A percentile compares a stretch with the other conserved stretches of the same genome.
Evolutionary conservation across 2,329 filamentous ascomycete species (phyloP).

Genomic region (Sporothrix humicola): DNA sequence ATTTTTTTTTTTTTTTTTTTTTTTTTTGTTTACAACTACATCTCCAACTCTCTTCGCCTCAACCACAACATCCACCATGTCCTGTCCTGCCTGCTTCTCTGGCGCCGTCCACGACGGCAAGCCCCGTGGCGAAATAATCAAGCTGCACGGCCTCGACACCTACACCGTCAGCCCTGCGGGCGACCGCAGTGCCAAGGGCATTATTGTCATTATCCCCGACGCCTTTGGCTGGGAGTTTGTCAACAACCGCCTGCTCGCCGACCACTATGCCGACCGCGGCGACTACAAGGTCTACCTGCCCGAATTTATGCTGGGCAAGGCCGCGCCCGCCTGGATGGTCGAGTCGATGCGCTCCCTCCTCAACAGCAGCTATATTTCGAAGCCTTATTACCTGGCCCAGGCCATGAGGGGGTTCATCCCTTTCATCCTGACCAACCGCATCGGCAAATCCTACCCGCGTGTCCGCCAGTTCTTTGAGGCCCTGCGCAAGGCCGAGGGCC

Average conservation of each 20-base stretch:
- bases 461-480: constrained; percentile 48
- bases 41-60: not conserved
- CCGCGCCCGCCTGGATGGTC: constrained; percentile 45
- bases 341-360: constrained; percentile 42
- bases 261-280: constrained; percentile 58
- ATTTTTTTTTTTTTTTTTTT: not conserved
- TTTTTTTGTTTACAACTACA: not conserved
- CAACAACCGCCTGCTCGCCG: constrained; percentile 60
- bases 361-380: constrained; percentile 40
- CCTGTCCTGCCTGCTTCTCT: constrained; percentile 53
- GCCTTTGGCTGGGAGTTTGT: constrained; percentile 61
- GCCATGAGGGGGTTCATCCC: constrained; percentile 43
- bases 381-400: constrained; percentile 43
- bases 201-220: constrained; percentile 61
- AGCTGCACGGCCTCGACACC: constrained; percentile 55
- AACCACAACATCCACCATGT: constrained; percentile 39
- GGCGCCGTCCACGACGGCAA: constrained; percentile 53
- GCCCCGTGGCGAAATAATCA: constrained; percentile 53
- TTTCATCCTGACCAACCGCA: constrained; percentile 44
- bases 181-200: constrained; percentile 49
- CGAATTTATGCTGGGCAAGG: constrained; percentile 57
- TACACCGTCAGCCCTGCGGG: constrained; percentile 52
- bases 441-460: constrained; percentile 44
- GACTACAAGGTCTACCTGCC: constrained; percentile 59
- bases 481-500: constrained; percentile 46